Evolutionary conservation across 2,329 filamentous ascomycete genomes (phyloP), one percentile per base, ranked within the genome.

Genomic region (Cordyceps fumosorosea): DNA sequence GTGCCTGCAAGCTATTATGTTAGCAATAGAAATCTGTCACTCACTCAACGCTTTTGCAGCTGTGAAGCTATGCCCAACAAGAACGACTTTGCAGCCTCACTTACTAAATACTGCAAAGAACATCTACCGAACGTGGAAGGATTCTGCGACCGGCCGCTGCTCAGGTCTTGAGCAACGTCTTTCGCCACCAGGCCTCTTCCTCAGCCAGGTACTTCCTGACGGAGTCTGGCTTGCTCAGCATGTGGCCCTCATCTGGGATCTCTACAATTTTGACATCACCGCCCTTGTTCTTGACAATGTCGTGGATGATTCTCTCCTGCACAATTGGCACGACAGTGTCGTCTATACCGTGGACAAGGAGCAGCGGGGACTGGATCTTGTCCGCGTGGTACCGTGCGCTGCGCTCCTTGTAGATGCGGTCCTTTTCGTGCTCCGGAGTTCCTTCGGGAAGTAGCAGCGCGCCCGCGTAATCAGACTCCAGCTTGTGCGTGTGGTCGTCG

Each of bases 251-350:
- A 2, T 77, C 79, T 3, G 76, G 71, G 37, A 79, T 77, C 32
- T 81, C 73, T 18, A 83, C 73, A 3, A 84, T 69, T 62, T 76
- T 74, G 5, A 83, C 80, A 29, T 80, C 71, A 1, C 76, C 74
- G 0, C 77, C 79, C 2, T 71, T 73, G 11, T 69, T 66, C 57
- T 70, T 69, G 24, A 84, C 73, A n/a, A 75, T 75, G 47, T 72
- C 70, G 11, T 80, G 77, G 69, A 88, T 82, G 58, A 80, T 76
- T 37, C 76, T 72, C 3, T 81, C 81, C 68, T 88, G 85, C 18
- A 77, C 75, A n/a, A 82, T 69, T 0, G 84, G 84, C 18, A 87
- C 85, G 1, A 87, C 78, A 47, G 78, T 79, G 66, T 88, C 85
- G 4, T 72, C 72, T 2, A 75, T 76, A 0, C 84, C 85, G 24